These are phyloP conservation scores for Oxalis stricta DNA, from an alignment of 441 rosid genomes.

Conservation along the genomic window DNA sequence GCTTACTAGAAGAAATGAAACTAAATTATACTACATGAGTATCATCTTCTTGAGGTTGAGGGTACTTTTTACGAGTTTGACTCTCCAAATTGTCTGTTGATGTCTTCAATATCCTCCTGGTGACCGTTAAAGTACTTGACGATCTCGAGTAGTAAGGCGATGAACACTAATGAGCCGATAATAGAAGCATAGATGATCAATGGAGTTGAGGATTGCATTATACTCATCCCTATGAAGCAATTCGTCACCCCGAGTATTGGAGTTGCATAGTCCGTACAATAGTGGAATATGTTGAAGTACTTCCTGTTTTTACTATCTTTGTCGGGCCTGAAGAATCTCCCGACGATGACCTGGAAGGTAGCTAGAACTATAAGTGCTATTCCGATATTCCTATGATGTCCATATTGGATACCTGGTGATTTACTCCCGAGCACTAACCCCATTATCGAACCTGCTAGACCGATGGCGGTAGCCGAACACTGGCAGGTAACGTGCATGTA, in stretches of 20 bases:
- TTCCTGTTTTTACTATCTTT: conserved; percentile 2
- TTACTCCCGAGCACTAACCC: conserved; percentile 3
- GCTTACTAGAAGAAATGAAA: too few species aligned
- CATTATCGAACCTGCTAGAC: conserved; percentile 3
- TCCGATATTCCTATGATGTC: not conserved
- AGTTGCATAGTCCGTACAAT: not conserved
- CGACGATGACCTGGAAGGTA: not conserved
- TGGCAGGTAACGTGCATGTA: conserved; percentile 1
- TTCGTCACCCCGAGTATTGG: not conserved
- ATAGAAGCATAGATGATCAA: not conserved
- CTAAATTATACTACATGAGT: too few species aligned
- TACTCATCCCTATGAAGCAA: conserved; percentile 2
- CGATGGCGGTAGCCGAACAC: not conserved
- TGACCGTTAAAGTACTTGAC: too few species aligned
- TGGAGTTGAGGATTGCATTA: not conserved
- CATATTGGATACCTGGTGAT: not conserved
- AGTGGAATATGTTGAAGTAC: conserved; percentile 7
- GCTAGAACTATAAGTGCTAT: not conserved
- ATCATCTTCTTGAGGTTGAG: too few species aligned
- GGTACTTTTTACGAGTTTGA: too few species aligned
- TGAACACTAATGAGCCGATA: not conserved
- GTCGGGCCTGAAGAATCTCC: conserved; percentile 4
- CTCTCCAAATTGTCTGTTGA: too few species aligned
- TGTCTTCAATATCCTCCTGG: too few species aligned
- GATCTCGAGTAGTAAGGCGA: not conserved